These are phyloP conservation scores for Tritrichomonas musculus DNA, from an alignment of 208 protist species.

Conservation along the genomic window DNA sequence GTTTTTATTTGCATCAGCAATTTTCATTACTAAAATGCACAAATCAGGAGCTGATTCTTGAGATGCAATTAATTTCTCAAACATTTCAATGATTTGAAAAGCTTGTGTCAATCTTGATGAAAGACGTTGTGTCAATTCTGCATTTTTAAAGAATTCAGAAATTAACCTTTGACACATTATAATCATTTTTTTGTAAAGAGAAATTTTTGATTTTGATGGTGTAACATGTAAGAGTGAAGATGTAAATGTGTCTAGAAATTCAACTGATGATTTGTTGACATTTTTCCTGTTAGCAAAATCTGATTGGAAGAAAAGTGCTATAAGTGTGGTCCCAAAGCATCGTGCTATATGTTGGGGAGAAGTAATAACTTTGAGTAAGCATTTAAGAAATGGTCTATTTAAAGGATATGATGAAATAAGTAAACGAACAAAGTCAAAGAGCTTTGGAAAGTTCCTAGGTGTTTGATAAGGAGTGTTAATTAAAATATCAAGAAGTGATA, in stretches of 20 bases:
- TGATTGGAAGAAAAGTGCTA: neutral
- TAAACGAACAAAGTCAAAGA: neutral
- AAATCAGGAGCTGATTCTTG: neutral
- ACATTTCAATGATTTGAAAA: neutral
- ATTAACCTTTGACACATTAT: neutral
- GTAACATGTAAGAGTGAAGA: neutral
- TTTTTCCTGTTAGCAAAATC: neutral
- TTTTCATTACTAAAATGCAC: neutral
- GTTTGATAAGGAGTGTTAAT: neutral
- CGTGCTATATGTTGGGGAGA: neutral
- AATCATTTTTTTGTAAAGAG: neutral
- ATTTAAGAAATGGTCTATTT: neutral
- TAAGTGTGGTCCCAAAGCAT: neutral
- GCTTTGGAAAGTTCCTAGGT: neutral
- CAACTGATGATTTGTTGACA: neutral
- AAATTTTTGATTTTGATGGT: neutral
- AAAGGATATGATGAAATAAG: neutral
- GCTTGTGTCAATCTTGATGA: neutral
- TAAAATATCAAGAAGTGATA: neutral
- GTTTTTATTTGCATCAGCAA: neutral
- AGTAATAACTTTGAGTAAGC: neutral
- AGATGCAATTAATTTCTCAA: neutral
- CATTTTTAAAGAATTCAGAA: neutral
- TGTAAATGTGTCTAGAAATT: neutral
- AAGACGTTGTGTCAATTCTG: neutral